These are phyloP conservation scores for Debaryomyces singareniensis DNA, from an alignment of 1,139 yeast species.

Conservation along the genomic window DNA sequence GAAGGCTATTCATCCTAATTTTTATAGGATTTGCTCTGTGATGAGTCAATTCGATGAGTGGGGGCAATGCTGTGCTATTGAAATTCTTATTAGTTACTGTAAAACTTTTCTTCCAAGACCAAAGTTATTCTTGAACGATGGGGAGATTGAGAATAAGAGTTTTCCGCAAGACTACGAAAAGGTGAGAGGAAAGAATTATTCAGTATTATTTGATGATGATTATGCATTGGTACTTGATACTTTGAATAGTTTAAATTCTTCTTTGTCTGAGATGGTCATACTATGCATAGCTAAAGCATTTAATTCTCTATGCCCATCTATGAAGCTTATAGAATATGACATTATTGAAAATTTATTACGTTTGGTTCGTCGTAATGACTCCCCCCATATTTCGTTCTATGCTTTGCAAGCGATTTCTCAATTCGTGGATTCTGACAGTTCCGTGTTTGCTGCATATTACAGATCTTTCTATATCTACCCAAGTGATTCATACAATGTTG, in stretches of 20 bases:
- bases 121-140: constrained; percentile 19
- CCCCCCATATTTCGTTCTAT: constrained; percentile 27
- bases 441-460: constrained; percentile 40
- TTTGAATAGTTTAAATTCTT: constrained; percentile 36
- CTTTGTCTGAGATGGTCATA: constrained; percentile 56
- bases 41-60: constrained; percentile 64
- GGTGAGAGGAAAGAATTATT: constrained; percentile 27
- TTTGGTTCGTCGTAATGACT: constrained; percentile 20
- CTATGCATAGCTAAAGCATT: constrained; percentile 55
- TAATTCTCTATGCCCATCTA: constrained; percentile 48
- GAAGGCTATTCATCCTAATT: constrained; percentile 67
- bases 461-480: constrained; percentile 57
- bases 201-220: constrained; percentile 49
- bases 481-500: constrained; percentile 40
- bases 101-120: constrained; percentile 57
- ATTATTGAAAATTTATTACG: constrained; percentile 48
- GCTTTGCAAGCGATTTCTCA: constrained; percentile 38
- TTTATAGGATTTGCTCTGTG: constrained; percentile 52
- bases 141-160: constrained; percentile 19
- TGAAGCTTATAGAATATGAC: constrained; percentile 38
- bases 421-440: constrained; percentile 30
- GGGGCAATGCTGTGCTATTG: constrained; percentile 60
- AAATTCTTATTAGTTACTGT: constrained; percentile 60
- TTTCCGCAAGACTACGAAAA: constrained; percentile 32
- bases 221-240: constrained; percentile 46